Base-by-base conservation (phyloP, 2,329 filamentous ascomycete genomes). In the Penicillium janthinellum region DNA sequence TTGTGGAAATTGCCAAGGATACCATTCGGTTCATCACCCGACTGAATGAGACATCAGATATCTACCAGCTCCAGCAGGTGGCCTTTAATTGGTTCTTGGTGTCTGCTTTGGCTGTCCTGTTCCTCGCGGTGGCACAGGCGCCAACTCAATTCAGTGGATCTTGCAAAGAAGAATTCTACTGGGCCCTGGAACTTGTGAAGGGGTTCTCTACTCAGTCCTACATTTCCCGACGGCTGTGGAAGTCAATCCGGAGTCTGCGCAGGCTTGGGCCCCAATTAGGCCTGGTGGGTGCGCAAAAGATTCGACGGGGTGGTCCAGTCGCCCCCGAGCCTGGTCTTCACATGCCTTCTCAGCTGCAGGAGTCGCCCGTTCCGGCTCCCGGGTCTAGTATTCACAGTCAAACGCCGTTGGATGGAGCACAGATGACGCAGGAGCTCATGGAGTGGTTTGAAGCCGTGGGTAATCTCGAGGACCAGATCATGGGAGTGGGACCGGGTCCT, bases 61-160 rank as follows among this genome's bases (percentile, higher is more conserved):
- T 89, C 17, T 89, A 88, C 71, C 80, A 80, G 45, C 81, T 82
- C 8, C 85, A 88, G 62, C 86, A 88, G 67, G 81, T 85, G 5
- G 79, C 85, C 54, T 88, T 88, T 77, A 88, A 89, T 69, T 87
- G 87, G 70, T 88, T 88, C 70, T 78, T 88, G 42, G 83, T 87
- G 3, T 85, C 84, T 5, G 86, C 85, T 0, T 75, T 89, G 4
- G 86, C 85, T 1, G 86, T 86, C 0, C 73, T 88, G 1, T 87
- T 88, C 67, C 78, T 89, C 0, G 85, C 86, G 0, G 85, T 88
- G 2, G 84, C 83, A 7, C 86, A 88, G 70, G 84, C 84, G 1
- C 86, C 86, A 0, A 79, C 81, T 0, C 78, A 85, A 20, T 88
- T 88, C 70, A 85, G 81, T 56, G 73, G 77, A 5, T 76, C 79